Conservation (phyloP, 805 yeast species). For the Metschnikowia cerradonensis region DNA sequence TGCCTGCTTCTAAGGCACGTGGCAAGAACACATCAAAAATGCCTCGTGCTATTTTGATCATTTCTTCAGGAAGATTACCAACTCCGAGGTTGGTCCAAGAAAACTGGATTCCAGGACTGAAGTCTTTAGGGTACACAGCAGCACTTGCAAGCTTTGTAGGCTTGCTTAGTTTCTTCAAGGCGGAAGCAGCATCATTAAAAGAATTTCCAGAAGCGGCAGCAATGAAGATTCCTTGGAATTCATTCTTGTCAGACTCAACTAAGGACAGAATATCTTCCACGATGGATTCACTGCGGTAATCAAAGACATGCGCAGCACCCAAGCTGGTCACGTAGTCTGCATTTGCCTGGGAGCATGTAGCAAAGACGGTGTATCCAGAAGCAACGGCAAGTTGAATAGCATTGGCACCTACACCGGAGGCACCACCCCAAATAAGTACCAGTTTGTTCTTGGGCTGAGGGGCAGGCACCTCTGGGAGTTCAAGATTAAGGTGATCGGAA, state of each 20-base stretch:
- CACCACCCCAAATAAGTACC: constrained; percentile 13
- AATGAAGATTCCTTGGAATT: constrained; percentile 10
- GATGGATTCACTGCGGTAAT: constrained; percentile 6
- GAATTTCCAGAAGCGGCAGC: constrained; percentile 10
- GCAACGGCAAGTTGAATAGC: constrained; percentile 13
- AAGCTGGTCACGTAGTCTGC: constrained; percentile 1
- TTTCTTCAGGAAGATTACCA: constrained; percentile 4
- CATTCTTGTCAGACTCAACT: background rate
- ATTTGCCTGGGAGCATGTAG: constrained; percentile 10
- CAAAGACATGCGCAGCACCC: constrained; percentile 9
- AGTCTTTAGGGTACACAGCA: constrained; percentile 6
- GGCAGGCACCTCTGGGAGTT: constrained; percentile 1
- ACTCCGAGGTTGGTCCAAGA: constrained; percentile 8
- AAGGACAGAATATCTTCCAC: constrained; percentile 5
- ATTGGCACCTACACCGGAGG: constrained; percentile 10
- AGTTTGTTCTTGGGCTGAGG: constrained; percentile 4
- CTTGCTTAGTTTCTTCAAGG: constrained; percentile 1
- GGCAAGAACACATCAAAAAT: constrained; percentile 1
- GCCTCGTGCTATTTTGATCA: background rate
- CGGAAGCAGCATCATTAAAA: constrained; percentile 6
- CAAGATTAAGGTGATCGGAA: constrained; percentile 6
- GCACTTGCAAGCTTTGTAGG: constrained; percentile 5
- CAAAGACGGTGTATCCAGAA: constrained; percentile 9
- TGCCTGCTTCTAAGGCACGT: constrained; percentile 1
- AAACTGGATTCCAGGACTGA: constrained; percentile 3